phyloP scores from a whole-genome alignment of 495 filamentous ascomycete genomes.

The Geopyxis carbonaria region DNA sequence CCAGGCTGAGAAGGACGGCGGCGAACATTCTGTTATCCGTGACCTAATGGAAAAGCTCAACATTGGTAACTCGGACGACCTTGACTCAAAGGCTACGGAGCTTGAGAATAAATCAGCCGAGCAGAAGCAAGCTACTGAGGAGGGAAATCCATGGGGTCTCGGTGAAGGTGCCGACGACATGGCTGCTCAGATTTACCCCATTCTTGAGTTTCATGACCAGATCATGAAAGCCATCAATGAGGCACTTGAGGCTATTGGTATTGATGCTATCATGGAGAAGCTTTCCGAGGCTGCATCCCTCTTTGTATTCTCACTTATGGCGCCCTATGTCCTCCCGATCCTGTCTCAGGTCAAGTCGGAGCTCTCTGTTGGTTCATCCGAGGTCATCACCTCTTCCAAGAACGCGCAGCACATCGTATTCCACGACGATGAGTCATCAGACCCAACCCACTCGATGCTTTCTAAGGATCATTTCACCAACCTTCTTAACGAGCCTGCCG shows the following conservation, averaged over 20 bases:
- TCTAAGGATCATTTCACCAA: conserved; percentile 87
- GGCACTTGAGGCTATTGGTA: conserved; percentile 58
- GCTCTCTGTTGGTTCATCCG: conserved; percentile 63
- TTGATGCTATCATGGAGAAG: conserved; percentile 63
- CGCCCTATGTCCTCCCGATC: conserved; percentile 70
- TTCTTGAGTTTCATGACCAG: conserved; percentile 75
- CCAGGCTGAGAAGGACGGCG: conserved; percentile 26
- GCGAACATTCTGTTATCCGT: conserved; percentile 48
- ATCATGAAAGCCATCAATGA: conserved; percentile 60
- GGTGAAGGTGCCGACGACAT: conserved; percentile 31
- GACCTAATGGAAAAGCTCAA: conserved; percentile 61
- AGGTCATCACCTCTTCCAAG: conserved; percentile 65
- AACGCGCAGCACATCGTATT: conserved; percentile 74
- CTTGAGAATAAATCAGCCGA: conserved; percentile 40
- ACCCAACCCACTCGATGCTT: conserved; percentile 92
- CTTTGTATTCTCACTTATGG: conserved; percentile 73
- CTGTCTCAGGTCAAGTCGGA: conserved; percentile 71
- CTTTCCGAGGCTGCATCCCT: conserved; percentile 61
- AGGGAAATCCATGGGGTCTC: conserved; percentile 15
- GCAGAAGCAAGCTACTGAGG: conserved; percentile 11
- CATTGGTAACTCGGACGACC: conserved; percentile 45
- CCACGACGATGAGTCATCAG: conserved; percentile 49
- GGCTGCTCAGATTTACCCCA: conserved; percentile 60
- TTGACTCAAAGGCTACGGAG: conserved; percentile 51
- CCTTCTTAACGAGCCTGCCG: conserved; percentile 72